Base-by-base conservation (phyloP, 2,329 filamentous ascomycete genomes). In the Diaporthe eres region DNA sequence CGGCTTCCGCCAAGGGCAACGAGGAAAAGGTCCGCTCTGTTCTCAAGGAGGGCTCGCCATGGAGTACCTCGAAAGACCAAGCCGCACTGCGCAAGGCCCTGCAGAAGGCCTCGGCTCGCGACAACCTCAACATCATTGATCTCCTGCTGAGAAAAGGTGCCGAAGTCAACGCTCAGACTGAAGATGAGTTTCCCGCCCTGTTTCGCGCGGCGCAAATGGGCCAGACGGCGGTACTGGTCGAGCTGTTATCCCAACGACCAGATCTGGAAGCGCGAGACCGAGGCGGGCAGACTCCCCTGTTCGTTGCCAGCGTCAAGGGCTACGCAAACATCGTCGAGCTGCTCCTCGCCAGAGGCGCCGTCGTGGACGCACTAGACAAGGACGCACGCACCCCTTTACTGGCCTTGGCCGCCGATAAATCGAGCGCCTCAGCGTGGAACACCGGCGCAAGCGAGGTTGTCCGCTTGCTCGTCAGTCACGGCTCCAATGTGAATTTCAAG, bases 111-210 rank as follows among this genome's bases (percentile, higher is more conserved):
- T 83, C 84, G 2, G 81, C 81, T 3, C 84, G 85, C 70, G 84
- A 83, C 58, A 83, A 83, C 53, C 79, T 85, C 51, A 78, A 80
- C 15, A 79, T 86, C 58, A 81, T 85, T 13, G 81, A 81, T 15
- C 81, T 86, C n/a, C 81, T 87, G 19, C 82, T 87, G 65, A 79
- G 82, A 3, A 78, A 83, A 67, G 84, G 85, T 74, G 84, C 85
- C 71, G 83, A 84, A 25, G 77, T 83, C 51, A 81, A 86, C 61
- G 77, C 83, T 6, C 80, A 79, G 25, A 80, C 81, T 44, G 82
- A 85, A 10, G 81, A 77, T 61, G 85, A 85, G 74, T 74, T 82
- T 37, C 81, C 84, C 2, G 83, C 85, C 25, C 78, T 87, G 17
- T 81, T 82, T 57, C 83, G 83, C 72, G 85, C 85, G 4, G 84